A percentile compares a stretch with the other conserved stretches of the same genome.
Conservation (phyloP, 139 green algal species). For the Trebouxia sp. region DNA sequence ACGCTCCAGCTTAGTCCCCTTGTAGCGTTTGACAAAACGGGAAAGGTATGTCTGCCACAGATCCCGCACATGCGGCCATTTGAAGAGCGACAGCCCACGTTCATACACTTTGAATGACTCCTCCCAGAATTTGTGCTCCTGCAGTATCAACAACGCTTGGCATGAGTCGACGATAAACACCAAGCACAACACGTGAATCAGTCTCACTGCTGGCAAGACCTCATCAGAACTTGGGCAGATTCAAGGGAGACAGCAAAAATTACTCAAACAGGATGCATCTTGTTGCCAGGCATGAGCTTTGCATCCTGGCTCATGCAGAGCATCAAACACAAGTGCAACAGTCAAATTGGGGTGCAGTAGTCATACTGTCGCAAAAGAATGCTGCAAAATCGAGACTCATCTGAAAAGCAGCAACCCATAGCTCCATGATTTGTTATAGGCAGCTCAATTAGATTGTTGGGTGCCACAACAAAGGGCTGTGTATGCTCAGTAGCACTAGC, state of each 20-base stretch:
- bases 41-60: slow-evolving; percentile 96
- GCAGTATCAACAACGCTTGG: slow-evolving; percentile 60
- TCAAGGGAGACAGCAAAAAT: too few relatives aligned
- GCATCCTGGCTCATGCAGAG: too few relatives aligned
- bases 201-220: background rate
- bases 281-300: too few relatives aligned
- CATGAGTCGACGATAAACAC: too few relatives aligned
- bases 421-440: slow-evolving; percentile 89
- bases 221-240: background rate
- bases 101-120: slow-evolving; percentile 96
- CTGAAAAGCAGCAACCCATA: slow-evolving; percentile 92
- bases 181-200: too few relatives aligned
- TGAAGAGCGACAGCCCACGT: slow-evolving; percentile 89
- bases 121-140: slow-evolving; percentile 94
- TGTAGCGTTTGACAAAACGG: slow-evolving; percentile 86
- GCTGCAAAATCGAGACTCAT: slow-evolving; percentile 94
- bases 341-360: too few relatives aligned
- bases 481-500: too few relatives aligned
- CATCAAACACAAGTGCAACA: too few relatives aligned
- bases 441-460: slow-evolving; percentile 71
- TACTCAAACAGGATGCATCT: background rate
- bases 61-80: slow-evolving; percentile 92
- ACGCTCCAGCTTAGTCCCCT: slow-evolving; percentile 93
- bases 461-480: too few relatives aligned
- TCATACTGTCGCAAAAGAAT: too few relatives aligned